A percentile compares a stretch with the other conserved stretches of the same genome.
phyloP scores from a whole-genome alignment of 1,284 basidiomycete genomes.

The Cerrena zonata region DNA sequence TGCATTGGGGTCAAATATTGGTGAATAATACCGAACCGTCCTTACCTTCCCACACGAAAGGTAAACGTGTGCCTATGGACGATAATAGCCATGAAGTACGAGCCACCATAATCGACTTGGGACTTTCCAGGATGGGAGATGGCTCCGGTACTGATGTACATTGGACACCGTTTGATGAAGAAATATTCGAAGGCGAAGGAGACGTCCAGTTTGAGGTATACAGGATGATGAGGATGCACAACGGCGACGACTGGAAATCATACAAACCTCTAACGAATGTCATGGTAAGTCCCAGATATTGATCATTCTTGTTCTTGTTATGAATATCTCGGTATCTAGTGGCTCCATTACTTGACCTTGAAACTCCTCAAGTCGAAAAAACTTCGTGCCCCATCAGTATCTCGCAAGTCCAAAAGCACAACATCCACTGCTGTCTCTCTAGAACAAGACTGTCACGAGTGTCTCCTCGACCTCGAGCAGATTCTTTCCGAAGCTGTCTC shows the following conservation, averaged over 20 bases:
- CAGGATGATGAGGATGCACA: conserved; percentile 72
- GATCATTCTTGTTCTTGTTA: not conserved
- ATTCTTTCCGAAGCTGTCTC: conserved; percentile 41
- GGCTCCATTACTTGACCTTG: conserved; percentile 72
- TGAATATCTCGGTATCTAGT: conserved; percentile 38
- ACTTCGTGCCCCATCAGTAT: conserved; percentile 44
- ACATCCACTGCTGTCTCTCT: conserved; percentile 31
- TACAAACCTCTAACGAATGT: conserved; percentile 83
- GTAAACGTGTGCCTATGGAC: conserved; percentile 48
- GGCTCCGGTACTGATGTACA: conserved; percentile 44
- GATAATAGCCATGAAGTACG: conserved; percentile 54
- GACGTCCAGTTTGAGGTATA: conserved; percentile 95
- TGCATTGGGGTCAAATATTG: conserved; percentile 97
- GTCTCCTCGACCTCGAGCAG: conserved; percentile 51
- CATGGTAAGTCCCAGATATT: conserved; percentile 53
- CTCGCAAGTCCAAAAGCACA: conserved; percentile 24
- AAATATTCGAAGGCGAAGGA: conserved; percentile 81
- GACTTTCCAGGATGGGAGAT: conserved; percentile 78
- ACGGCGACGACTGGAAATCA: conserved; percentile 59
- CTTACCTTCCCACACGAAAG: conserved; percentile 21
- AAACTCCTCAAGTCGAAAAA: conserved; percentile 71
- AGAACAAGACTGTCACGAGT: conserved; percentile 57
- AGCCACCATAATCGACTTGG: conserved; percentile 90
- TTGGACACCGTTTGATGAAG: conserved; percentile 76
- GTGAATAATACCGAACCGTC: conserved; percentile 52